Base-by-base conservation (phyloP, 2,329 filamentous ascomycete genomes). In the Cercospora sesami region DNA sequence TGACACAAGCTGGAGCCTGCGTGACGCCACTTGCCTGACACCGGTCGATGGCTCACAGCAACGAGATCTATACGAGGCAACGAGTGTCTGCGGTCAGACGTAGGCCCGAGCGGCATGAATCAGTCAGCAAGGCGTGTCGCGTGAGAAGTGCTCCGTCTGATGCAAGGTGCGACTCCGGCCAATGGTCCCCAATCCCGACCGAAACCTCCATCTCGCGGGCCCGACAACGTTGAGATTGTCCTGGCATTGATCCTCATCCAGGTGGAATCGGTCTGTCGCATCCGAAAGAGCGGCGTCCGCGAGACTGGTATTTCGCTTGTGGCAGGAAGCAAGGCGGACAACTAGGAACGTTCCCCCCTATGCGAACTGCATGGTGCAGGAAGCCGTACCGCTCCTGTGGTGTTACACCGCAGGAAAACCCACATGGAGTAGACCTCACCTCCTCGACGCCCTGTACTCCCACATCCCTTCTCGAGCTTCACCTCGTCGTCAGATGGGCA, bases 121-220 rank as follows among this genome's bases (percentile, higher is more conserved):
- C 31, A 28, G 58, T 26, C 36, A 45, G 59, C 36, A 31, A 61
- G 59, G 31, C 31, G 31, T 33, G 31, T 33, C 31, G 36, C 26
- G 58, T 60, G 21, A 36, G 12, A 36, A 30, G 18, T 14, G 30
- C n/a, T 42, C 58, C 33, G 58, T 26, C 23, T 23, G 28, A 60
- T 60, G 58, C 58, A 60, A 39, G 33, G 58, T 26, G 58, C 55
- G 31, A 59, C 55, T n/a, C n/a, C 28, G 26, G 26, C 26, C 55
- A 31, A 59, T 36, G 33, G 33, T 14, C 33, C 33, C 14, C 1
- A 14, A 5, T 36, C 33, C 12, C 33, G 33, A 36, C 2, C 33
- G 33, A 36, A 36, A 36, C 12, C 33, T 36, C 12, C 33, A 36
- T 36, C 33, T 36, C 33, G 33, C 33, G 33, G 33, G 33, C 28